phyloP scores from a whole-genome alignment of 2,329 filamentous ascomycete species.

The Myriosclerotinia curreyana region DNA sequence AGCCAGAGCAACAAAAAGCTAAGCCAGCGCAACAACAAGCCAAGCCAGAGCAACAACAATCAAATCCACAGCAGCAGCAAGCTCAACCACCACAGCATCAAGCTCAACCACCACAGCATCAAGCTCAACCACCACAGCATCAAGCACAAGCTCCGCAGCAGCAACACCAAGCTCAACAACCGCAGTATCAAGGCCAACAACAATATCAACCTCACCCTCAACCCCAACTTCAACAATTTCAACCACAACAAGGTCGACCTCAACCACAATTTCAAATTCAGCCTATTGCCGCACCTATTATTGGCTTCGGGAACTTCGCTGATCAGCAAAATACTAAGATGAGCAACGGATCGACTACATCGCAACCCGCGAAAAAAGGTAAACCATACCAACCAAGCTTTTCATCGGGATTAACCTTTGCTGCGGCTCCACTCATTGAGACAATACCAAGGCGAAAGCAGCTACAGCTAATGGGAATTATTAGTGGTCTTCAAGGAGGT shows the following conservation, averaged over 20 bases:
- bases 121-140: neutral
- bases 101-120: neutral
- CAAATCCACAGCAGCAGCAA: neutral
- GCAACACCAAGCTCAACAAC: constrained; percentile 11
- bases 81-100: neutral
- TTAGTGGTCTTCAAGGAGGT: constrained; percentile 37
- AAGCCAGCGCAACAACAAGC: neutral
- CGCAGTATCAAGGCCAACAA: neutral
- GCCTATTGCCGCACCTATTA: neutral
- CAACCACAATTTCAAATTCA: constrained; percentile 11
- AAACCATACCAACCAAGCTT: constrained; percentile 14
- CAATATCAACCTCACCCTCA: neutral
- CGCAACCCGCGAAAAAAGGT: constrained; percentile 7
- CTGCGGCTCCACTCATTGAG: constrained; percentile 34
- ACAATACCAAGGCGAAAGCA: constrained; percentile 38
- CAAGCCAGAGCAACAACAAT: neutral
- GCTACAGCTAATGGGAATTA: constrained; percentile 36
- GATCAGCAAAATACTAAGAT: constrained; percentile 16
- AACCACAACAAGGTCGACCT: neutral
- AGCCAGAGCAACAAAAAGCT: neutral
- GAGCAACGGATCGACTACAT: constrained; percentile 11
- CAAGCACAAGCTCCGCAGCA: neutral
- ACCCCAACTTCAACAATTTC: neutral
- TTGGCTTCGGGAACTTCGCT: constrained; percentile 2
- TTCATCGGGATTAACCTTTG: constrained; percentile 4